Base-by-base conservation (phyloP, 75 land plant genomes). In the Sequoiadendron giganteum region DNA sequence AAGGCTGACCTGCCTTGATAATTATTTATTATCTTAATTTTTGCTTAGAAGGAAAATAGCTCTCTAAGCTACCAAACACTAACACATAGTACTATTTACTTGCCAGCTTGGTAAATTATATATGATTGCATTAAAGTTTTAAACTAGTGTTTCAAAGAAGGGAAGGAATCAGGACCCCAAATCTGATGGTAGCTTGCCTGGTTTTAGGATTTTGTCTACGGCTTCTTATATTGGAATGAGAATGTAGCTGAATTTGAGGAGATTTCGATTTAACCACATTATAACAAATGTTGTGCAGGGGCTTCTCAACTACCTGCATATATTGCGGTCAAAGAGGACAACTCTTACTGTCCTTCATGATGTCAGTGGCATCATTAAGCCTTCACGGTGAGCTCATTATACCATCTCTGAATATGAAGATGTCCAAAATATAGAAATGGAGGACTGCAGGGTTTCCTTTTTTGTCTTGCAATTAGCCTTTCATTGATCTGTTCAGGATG, bases 361-460 rank as follows among this genome's bases (percentile, higher is more conserved):
- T 86, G 88, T 93, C 45, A 94, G 95, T 89, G 96, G 97, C 14
- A 91, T 94, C 82, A 85, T 96, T 34, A 95, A 89, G 86, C 95
- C 95, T 73, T 42, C 90, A 18, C 88, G 97, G 97, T 94, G 61
- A 43, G 3, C 15, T 21, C n/a, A 40, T 85, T 42, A 10, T 89
- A 77, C 11, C 48, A 45, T 32, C 47, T 43, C n/a, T 30, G 18
- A 55, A 88, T 90, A 43, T 47, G 86, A 32, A 52, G 56, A 36
- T 76, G 40, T 36, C 34, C 14, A 75, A 75, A 11, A 73, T 73
- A 73, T 25, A 58, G 0, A 55, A 14, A 18, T 30, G 28, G 19
- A 32, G 36, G 28, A 34, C 15, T 25, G 25, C 43, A 28, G 30
- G 25, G 2, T 34, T 0, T 25, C 19, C 10, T 40, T 38, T 7